Evolutionary conservation across 495 filamentous ascomycete species (phyloP).

Genomic region (Extremus antarcticus): DNA sequence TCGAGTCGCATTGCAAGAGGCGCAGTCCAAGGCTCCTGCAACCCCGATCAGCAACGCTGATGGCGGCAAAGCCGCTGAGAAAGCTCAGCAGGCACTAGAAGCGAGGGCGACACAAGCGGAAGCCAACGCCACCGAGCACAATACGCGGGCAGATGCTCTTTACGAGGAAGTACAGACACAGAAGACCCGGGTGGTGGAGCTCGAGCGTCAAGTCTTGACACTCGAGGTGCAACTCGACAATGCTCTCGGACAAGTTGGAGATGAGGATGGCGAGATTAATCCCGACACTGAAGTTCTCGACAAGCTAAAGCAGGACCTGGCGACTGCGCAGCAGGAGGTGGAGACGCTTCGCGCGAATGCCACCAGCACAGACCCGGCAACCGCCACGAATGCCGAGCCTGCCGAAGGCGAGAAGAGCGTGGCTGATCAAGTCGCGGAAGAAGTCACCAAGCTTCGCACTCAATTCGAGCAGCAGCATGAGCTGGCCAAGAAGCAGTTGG

Average conservation of each 20-base stretch:
- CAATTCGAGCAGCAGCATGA: constrained; percentile 32
- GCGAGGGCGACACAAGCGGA: constrained; percentile 33
- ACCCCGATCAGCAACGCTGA: constrained; percentile 30
- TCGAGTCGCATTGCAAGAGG: constrained; percentile 20
- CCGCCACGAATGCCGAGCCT: constrained; percentile 2
- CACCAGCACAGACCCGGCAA: constrained; percentile 21
- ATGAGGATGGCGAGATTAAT: background rate
- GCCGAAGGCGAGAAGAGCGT: constrained; percentile 24
- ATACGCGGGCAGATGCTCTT: constrained; percentile 25
- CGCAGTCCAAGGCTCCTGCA: constrained; percentile 11
- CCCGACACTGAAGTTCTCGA: constrained; percentile 25
- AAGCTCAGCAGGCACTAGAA: constrained; percentile 20
- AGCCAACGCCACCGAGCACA: constrained; percentile 34
- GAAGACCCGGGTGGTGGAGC: constrained; percentile 28
- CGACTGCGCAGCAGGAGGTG: constrained; percentile 34
- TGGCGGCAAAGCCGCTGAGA: constrained; percentile 22
- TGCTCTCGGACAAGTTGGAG: constrained; percentile 23
- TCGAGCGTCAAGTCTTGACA: constrained; percentile 39
- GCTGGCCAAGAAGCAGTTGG: constrained; percentile 46
- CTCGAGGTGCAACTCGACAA: constrained; percentile 23
- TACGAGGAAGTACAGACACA: constrained; percentile 16
- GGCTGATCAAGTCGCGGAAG: constrained; percentile 31
- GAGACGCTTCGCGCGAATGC: constrained; percentile 31
- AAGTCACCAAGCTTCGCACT: constrained; percentile 25
- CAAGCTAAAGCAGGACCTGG: constrained; percentile 35